phyloP scores from a whole-genome alignment of 2,329 filamentous ascomycete genomes.

The Chaetomium sp. region DNA sequence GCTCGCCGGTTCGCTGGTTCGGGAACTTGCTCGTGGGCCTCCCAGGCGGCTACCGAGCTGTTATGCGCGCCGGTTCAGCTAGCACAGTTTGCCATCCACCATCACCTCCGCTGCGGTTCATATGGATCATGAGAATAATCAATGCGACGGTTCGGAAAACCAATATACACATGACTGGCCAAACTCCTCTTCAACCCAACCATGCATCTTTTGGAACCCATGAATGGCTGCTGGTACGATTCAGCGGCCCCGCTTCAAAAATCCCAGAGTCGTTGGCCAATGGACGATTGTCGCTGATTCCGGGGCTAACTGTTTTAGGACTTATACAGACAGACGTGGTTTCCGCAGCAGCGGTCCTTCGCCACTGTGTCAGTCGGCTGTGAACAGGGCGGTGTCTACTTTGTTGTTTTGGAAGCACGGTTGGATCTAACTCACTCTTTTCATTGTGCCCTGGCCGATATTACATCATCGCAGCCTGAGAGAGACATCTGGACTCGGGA shows the following conservation, averaged over 20 bases:
- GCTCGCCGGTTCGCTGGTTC: neutral
- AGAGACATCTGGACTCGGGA: neutral
- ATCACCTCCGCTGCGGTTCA: neutral
- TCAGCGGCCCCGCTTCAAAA: constrained; percentile 32
- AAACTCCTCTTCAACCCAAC: constrained; percentile 8
- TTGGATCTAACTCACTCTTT: neutral
- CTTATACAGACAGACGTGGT: constrained; percentile 26
- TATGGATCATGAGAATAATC: neutral
- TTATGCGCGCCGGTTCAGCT: neutral
- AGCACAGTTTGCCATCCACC: constrained; percentile 2
- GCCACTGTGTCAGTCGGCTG: neutral
- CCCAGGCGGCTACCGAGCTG: neutral
- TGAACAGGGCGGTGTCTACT: neutral
- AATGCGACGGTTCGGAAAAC: neutral
- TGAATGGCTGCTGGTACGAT: constrained; percentile 27
- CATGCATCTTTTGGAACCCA: neutral
- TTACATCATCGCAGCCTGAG: neutral
- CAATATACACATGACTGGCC: neutral
- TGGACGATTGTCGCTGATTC: constrained; percentile 22
- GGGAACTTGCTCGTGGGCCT: neutral
- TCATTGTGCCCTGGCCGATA: too few species aligned
- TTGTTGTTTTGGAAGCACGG: neutral
- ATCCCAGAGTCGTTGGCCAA: constrained; percentile 23
- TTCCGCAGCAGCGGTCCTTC: neutral
- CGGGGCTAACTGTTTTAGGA: constrained; percentile 29